Conservation (phyloP, 2,329 filamentous ascomycete genomes). For the Aspergillus ibericus region DNA sequence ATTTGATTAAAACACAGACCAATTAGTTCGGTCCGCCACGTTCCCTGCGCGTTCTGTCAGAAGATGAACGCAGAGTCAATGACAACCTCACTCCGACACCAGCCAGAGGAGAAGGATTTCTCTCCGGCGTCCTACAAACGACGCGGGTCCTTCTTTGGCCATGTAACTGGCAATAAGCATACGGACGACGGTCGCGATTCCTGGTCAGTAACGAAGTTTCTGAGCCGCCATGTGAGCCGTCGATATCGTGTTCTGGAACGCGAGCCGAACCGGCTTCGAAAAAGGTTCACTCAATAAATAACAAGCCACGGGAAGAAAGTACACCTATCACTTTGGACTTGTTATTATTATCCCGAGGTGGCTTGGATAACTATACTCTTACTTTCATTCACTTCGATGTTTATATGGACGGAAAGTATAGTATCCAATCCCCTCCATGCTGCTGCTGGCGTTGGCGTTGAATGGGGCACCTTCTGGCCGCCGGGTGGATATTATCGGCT, state of each 20-base stretch:
- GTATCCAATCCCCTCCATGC: not conserved
- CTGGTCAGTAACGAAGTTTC: conserved; percentile 31
- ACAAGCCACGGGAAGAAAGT: not conserved
- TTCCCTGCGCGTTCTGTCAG: not conserved
- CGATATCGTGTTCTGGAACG: conserved; percentile 33
- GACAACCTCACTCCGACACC: not conserved
- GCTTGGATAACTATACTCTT: not conserved
- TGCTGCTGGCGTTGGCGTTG: not conserved
- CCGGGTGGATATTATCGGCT: not conserved
- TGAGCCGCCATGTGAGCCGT: conserved; percentile 28
- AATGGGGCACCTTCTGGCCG: not conserved
- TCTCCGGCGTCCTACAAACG: not conserved
- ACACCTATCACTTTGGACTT: not conserved
- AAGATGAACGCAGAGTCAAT: conserved; percentile 2
- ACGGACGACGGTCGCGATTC: conserved; percentile 11
- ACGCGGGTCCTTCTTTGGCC: not conserved
- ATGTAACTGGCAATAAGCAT: not conserved
- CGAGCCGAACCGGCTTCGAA: conserved; percentile 33
- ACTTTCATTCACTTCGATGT: not conserved
- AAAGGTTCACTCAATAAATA: conserved; percentile 19
- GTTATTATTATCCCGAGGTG: not conserved
- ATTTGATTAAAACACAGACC: not conserved
- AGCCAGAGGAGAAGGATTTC: not conserved
- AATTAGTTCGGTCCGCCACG: not conserved
- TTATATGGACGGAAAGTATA: not conserved